These are phyloP conservation scores for Themeda triandra DNA, from an alignment of 176 grass and related monocot species.

Conservation along the genomic window DNA sequence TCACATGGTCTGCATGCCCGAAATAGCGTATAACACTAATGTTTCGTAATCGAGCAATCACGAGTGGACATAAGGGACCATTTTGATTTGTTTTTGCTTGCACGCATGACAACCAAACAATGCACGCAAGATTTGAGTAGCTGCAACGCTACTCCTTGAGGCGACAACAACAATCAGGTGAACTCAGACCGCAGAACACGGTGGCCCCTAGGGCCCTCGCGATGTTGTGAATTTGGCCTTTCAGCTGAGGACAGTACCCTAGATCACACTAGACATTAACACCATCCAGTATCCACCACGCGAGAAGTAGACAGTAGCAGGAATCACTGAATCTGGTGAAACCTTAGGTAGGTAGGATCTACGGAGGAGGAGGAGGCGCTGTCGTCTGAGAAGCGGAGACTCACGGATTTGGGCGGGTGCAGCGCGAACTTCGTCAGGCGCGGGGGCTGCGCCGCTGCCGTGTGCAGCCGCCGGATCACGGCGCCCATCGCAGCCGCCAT, in stretches of 20 bases:
- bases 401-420: conserved; percentile 62
- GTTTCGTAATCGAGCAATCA: background rate
- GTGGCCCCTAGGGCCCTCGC: background rate
- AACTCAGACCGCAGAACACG: background rate
- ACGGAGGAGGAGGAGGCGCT: background rate
- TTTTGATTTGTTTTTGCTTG: background rate
- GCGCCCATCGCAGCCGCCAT: conserved; percentile 36
- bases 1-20: background rate
- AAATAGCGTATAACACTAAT: background rate
- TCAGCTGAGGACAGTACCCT: background rate
- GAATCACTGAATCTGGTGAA: background rate
- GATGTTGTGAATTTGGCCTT: background rate
- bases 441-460: conserved; percentile 33
- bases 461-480: conserved; percentile 45
- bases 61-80: background rate
- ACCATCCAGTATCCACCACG: background rate
- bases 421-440: conserved; percentile 67
- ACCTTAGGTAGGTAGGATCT: background rate
- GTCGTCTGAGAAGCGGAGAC: background rate
- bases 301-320: background rate
- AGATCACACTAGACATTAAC: background rate
- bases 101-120: background rate
- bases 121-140: background rate
- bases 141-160: background rate
- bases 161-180: background rate